phyloP scores from a whole-genome alignment of 2,329 filamentous ascomycete genomes.

The Colletotrichum sp. region DNA sequence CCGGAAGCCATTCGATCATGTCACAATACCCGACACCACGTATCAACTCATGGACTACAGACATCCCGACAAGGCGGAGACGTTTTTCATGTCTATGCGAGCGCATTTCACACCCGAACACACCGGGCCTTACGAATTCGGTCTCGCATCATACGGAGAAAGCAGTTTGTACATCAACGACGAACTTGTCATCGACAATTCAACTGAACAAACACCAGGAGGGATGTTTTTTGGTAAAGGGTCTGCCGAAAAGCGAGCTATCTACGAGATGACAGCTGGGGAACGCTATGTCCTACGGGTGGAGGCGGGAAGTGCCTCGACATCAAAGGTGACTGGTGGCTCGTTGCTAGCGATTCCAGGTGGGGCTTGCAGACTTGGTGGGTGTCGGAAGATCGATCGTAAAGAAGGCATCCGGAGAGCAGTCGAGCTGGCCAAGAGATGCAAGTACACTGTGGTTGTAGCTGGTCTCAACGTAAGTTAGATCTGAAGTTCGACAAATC shows the following conservation, averaged over 20 bases:
- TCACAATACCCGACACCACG: conserved; percentile 51
- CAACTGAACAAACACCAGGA: conserved; percentile 64
- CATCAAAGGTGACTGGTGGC: conserved; percentile 56
- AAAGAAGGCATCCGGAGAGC: conserved; percentile 68
- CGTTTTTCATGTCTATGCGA: conserved; percentile 67
- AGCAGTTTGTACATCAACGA: conserved; percentile 68
- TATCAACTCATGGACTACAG: conserved; percentile 54
- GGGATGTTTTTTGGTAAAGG: conserved; percentile 71
- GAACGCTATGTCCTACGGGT: conserved; percentile 62
- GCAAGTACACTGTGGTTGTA: conserved; percentile 79
- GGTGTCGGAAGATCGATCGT: conserved; percentile 60
- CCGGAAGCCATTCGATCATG: conserved; percentile 55
- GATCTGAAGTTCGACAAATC: neutral
- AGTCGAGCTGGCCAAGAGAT: conserved; percentile 68
- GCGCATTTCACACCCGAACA: conserved; percentile 64
- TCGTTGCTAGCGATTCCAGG: conserved; percentile 56
- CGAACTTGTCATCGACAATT: conserved; percentile 68
- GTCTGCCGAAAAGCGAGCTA: conserved; percentile 66
- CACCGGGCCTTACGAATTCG: conserved; percentile 66
- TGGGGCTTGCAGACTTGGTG: conserved; percentile 67
- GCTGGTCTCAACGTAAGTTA: conserved; percentile 64
- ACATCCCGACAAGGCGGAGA: conserved; percentile 52
- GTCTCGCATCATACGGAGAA: conserved; percentile 67
- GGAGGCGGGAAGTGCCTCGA: conserved; percentile 64
- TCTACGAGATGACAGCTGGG: conserved; percentile 60